Evolutionary conservation across 1,284 basidiomycete genomes (phyloP).

Genomic region (Gomphus bonarii): DNA sequence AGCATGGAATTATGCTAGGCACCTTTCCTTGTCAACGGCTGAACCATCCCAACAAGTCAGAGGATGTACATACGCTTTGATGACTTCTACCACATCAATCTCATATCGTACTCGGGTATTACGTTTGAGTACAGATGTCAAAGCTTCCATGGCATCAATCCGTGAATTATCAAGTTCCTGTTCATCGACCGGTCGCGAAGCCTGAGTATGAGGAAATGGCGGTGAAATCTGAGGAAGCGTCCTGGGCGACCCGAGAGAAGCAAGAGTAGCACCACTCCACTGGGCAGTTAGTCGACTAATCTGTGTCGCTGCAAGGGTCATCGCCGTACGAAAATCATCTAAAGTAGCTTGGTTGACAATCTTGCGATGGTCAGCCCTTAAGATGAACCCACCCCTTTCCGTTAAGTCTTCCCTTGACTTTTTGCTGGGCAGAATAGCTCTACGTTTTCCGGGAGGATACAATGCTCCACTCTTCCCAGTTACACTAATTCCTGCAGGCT

Average conservation of each 20-base stretch:
- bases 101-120: slow-evolving; percentile 73
- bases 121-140: slow-evolving; percentile 64
- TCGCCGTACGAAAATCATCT: slow-evolving; percentile 62
- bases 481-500: neutral
- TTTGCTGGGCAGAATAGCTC: slow-evolving; percentile 6
- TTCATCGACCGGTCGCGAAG: slow-evolving; percentile 23
- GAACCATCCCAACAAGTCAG: neutral
- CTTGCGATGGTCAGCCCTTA: neutral
- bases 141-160: slow-evolving; percentile 52
- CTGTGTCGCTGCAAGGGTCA: slow-evolving; percentile 48
- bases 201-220: slow-evolving; percentile 18
- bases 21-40: neutral
- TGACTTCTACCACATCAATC: slow-evolving; percentile 57
- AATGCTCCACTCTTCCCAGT: slow-evolving; percentile 4
- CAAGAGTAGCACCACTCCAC: slow-evolving; percentile 28
- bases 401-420: slow-evolving; percentile 25
- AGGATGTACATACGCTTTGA: slow-evolving; percentile 47
- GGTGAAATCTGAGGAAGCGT: slow-evolving; percentile 26
- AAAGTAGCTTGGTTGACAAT: slow-evolving; percentile 11
- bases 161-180: slow-evolving; percentile 44
- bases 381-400: slow-evolving; percentile 28
- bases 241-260: slow-evolving; percentile 34
- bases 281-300: slow-evolving; percentile 43
- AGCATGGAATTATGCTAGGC: slow-evolving; percentile 60
- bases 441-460: slow-evolving; percentile 8